phyloP scores from a whole-genome alignment of 2,329 filamentous ascomycete genomes.

The Fusarium ramigenum region DNA sequence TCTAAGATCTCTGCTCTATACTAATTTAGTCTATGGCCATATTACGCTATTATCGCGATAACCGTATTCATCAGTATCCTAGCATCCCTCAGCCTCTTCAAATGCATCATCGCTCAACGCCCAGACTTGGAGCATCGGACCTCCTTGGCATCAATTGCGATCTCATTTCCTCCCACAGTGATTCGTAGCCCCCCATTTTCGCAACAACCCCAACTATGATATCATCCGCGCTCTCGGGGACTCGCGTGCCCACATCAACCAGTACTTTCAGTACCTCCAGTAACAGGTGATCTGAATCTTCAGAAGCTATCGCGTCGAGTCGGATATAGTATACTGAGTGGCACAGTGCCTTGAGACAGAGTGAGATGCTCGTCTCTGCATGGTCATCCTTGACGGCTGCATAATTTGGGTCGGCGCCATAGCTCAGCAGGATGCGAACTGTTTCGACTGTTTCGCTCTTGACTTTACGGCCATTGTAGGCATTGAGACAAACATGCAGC shows the following conservation, averaged over 20 bases:
- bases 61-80: too few species aligned
- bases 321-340: neutral
- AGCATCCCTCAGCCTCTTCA: too few species aligned
- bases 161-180: neutral
- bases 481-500: neutral
- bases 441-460: neutral
- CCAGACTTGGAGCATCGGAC: neutral
- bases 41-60: too few species aligned
- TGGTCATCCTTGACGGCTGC: neutral
- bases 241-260: neutral
- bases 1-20: too few species aligned
- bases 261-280: neutral
- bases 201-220: neutral
- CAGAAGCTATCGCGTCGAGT: neutral
- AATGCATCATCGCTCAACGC: too few species aligned
- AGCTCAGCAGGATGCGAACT: neutral
- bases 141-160: neutral
- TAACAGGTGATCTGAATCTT: neutral
- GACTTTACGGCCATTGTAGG: rapidly evolving
- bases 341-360: neutral
- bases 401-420: neutral
- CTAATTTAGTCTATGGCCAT: too few species aligned
- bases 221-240: neutral
- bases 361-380: neutral
- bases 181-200: neutral